phyloP scores from a whole-genome alignment of 208 protist genomes.

The Leishmania tropica region DNA sequence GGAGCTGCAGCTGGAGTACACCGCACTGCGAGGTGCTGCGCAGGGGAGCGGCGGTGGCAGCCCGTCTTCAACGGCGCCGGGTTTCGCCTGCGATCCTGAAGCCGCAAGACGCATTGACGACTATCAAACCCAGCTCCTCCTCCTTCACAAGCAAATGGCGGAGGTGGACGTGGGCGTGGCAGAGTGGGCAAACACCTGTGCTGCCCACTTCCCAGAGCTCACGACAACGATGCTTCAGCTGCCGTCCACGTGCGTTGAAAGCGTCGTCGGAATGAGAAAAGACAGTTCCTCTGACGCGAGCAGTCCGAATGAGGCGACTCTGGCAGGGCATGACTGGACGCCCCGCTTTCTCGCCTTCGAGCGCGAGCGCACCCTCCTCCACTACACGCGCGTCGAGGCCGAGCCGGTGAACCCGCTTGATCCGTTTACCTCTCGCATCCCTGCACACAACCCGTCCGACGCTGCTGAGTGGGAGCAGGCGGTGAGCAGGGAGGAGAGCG shows the following conservation, averaged over 20 bases:
- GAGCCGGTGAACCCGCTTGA: slow-evolving; percentile 61
- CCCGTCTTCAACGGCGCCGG: background rate
- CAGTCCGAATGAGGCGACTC: background rate
- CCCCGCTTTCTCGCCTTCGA: slow-evolving; percentile 58
- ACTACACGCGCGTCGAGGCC: slow-evolving; percentile 59
- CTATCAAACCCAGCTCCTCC: slow-evolving; percentile 31
- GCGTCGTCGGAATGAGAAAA: slow-evolving; percentile 3
- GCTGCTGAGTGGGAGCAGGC: slow-evolving; percentile 1
- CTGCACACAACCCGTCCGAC: slow-evolving; percentile 12
- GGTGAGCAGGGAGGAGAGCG: slow-evolving; percentile 1
- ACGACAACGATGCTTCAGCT: slow-evolving; percentile 33
- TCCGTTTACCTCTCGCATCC: slow-evolving; percentile 19
- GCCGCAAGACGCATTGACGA: slow-evolving; percentile 25
- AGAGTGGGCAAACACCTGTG: slow-evolving; percentile 57
- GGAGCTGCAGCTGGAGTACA: slow-evolving; percentile 41
- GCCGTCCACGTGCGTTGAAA: slow-evolving; percentile 49
- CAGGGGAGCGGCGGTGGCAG: background rate
- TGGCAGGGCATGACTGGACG: background rate
- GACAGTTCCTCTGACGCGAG: slow-evolving; percentile 6
- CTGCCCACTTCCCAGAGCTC: slow-evolving; percentile 59
- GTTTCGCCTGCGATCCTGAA: slow-evolving; percentile 11
- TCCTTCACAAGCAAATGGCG: slow-evolving; percentile 42
- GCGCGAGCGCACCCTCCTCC: slow-evolving; percentile 62
- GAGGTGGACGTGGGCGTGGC: slow-evolving; percentile 48
- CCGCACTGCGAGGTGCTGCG: background rate